phyloP scores from a whole-genome alignment of 805 yeast genomes.

The Candida parachauliodes region DNA sequence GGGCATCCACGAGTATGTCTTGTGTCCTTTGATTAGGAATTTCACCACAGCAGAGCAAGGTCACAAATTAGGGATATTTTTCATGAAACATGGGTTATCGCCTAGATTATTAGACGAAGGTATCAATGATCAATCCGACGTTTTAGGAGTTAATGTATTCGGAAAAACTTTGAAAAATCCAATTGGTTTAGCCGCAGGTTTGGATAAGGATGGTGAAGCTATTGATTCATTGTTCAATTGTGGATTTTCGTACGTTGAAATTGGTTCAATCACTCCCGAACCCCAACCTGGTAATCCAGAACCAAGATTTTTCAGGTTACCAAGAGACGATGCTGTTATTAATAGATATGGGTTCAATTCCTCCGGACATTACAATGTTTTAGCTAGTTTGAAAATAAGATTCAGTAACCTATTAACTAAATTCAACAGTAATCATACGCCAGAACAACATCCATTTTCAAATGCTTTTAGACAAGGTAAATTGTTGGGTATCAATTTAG shows the following conservation, averaged over 20 bases:
- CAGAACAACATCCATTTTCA: constrained; percentile 20
- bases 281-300: constrained; percentile 95
- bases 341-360: constrained; percentile 96
- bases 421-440: constrained; percentile 10
- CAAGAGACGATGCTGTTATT: constrained; percentile 84
- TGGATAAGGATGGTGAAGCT: constrained; percentile 91
- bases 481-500: constrained; percentile 78
- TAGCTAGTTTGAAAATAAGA: constrained; percentile 64
- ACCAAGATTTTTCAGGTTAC: constrained; percentile 86
- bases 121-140: constrained; percentile 35
- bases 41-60: constrained; percentile 82
- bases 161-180: constrained; percentile 71
- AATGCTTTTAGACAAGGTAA: constrained; percentile 61
- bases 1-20: constrained; percentile 72
- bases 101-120: constrained; percentile 59
- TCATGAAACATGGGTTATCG: constrained; percentile 63
- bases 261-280: constrained; percentile 88
- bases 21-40: constrained; percentile 72
- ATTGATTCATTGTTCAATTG: constrained; percentile 71
- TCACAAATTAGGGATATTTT: constrained; percentile 69
- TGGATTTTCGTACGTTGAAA: constrained; percentile 88
- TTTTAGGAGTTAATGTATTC: constrained; percentile 58
- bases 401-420: constrained; percentile 39
- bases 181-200: constrained; percentile 91
- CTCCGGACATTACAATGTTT: constrained; percentile 74